phyloP scores from a whole-genome alignment of 768 basidiomycete species.

The Wakefieldia striispora region DNA sequence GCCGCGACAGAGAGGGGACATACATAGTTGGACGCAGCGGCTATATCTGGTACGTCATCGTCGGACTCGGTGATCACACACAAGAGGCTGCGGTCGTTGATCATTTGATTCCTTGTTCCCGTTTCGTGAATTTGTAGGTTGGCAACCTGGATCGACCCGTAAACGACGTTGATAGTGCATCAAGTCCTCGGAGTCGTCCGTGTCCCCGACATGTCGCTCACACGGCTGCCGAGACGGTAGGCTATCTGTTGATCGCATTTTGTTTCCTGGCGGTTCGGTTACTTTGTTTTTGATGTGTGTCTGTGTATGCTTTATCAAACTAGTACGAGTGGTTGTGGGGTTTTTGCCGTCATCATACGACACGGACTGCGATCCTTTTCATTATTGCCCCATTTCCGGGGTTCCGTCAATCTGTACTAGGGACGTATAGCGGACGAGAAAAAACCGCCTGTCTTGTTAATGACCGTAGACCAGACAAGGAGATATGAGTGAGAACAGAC shows the following conservation, averaged over 20 bases:
- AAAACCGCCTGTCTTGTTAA: neutral
- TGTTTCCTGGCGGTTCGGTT: slow-evolving; percentile 18
- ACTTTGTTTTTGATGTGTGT: slow-evolving; percentile 13
- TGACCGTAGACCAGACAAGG: slow-evolving; percentile 2
- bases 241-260: slow-evolving; percentile 10
- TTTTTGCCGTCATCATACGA: neutral
- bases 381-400: no score
- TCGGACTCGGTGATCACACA: no score
- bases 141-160: neutral
- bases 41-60: slow-evolving; percentile 1
- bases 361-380: neutral
- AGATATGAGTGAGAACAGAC: slow-evolving; percentile 5
- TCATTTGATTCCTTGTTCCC: no score
- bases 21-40: no score
- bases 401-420: no score
- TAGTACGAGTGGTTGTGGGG: neutral
- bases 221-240: slow-evolving; percentile 12
- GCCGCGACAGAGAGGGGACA: neutral
- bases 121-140: neutral
- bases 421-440: neutral
- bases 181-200: neutral
- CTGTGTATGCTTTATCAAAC: neutral
- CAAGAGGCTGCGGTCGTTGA: no score
- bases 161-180: neutral
- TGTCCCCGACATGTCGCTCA: neutral